Conservation (phyloP, 1,139 yeast genomes). For the Zhuliangozyma parablackwelliae region DNA sequence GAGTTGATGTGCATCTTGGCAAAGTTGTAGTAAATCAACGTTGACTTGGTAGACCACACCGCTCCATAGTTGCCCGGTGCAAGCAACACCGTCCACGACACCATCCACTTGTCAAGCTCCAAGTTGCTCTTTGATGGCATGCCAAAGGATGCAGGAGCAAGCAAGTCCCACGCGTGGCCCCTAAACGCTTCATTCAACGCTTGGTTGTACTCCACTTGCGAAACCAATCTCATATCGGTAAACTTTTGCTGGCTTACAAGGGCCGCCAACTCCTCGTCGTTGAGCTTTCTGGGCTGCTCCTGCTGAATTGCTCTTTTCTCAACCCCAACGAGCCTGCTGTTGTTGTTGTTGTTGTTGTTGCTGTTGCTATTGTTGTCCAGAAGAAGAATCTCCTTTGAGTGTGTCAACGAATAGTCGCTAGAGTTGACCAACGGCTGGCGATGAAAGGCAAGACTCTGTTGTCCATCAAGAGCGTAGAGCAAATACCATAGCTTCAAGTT, state of each 20-base stretch:
- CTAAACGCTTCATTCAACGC: conserved; percentile 57
- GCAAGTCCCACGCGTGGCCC: conserved; percentile 60
- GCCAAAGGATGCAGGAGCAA: conserved; percentile 60
- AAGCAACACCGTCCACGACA: conserved; percentile 68
- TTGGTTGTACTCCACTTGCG: conserved; percentile 69
- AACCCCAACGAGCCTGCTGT: neutral
- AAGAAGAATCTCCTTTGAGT: conserved; percentile 34
- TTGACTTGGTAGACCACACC: conserved; percentile 69
- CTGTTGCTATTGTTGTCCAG: conserved; percentile 1
- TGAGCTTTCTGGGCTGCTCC: conserved; percentile 1
- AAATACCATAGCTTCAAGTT: conserved; percentile 62
- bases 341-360: neutral
- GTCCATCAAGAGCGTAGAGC: conserved; percentile 65
- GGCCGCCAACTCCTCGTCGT: conserved; percentile 7
- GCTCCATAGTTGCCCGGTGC: conserved; percentile 59
- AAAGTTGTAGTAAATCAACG: conserved; percentile 66
- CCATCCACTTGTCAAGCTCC: conserved; percentile 76
- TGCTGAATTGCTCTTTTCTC: neutral
- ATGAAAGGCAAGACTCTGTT: conserved; percentile 59
- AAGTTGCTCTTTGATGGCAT: conserved; percentile 64
- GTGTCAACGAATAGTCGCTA: conserved; percentile 38
- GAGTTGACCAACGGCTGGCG: conserved; percentile 52
- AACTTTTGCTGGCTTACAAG: conserved; percentile 11
- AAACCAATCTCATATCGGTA: conserved; percentile 59
- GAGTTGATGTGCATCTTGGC: conserved; percentile 75